phyloP scores from a whole-genome alignment of 108 stramenopile species.

The Discostella pseudostelligera region DNA sequence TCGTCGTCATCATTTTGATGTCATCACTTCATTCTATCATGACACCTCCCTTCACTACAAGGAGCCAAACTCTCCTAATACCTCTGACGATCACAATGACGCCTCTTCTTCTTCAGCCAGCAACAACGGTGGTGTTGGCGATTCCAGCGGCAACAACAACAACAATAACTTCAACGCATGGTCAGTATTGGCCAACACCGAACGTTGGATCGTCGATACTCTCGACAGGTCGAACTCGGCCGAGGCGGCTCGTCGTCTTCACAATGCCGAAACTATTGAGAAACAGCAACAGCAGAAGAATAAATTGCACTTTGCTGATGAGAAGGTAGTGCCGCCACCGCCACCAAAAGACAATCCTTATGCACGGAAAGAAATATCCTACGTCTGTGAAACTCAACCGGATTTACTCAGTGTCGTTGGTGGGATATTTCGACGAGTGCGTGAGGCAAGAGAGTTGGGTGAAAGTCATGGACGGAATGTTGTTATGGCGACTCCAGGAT shows the following conservation, averaged over 20 bases:
- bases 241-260: conserved; percentile 9
- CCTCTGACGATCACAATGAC: background rate
- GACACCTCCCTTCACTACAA: no score
- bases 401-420: conserved; percentile 59
- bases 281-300: conserved; percentile 9
- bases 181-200: conserved; percentile 70
- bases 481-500: conserved; percentile 38
- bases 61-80: no score
- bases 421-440: conserved; percentile 68
- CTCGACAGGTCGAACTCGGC: conserved; percentile 47
- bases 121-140: background rate
- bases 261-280: background rate
- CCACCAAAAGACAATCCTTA: conserved; percentile 51
- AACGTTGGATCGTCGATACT: conserved; percentile 72
- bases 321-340: conserved; percentile 13
- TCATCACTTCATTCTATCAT: no score
- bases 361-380: conserved; percentile 74
- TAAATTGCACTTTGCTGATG: conserved; percentile 31
- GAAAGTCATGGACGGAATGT: conserved; percentile 57
- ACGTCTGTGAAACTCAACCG: conserved; percentile 66
- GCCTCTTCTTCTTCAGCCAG: background rate
- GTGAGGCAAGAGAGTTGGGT: conserved; percentile 72
- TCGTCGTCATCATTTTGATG: no score
- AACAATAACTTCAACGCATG: conserved; percentile 46
- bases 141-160: conserved; percentile 3